Percentiles rank a stretch among this genome's conserved stretches.
Conservation (phyloP, 495 filamentous ascomycete species). For the Neurospora sp. region DNA sequence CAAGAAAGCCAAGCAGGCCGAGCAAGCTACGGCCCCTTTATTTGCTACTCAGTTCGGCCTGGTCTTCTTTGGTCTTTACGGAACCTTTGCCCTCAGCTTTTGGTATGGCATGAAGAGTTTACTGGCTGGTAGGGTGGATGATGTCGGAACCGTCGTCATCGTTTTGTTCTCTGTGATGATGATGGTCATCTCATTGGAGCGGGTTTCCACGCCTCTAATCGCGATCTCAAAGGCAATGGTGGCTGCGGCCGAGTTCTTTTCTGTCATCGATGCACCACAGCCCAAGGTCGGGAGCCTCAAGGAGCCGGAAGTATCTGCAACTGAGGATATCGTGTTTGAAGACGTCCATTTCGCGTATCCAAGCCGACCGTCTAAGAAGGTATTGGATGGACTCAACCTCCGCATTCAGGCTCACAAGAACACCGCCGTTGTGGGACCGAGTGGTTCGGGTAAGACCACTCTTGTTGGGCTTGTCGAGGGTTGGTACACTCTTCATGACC, state of each 20-base stretch:
- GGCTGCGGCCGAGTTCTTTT: slow-evolving; percentile 46
- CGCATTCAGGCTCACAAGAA: slow-evolving; percentile 65
- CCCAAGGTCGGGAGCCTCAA: slow-evolving; percentile 34
- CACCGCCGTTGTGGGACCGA: slow-evolving; percentile 80
- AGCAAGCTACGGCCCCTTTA: slow-evolving; percentile 37
- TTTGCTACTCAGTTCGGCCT: slow-evolving; percentile 29
- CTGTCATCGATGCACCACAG: slow-evolving; percentile 45
- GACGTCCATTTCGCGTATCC: slow-evolving; percentile 61
- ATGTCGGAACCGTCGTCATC: slow-evolving; percentile 38
- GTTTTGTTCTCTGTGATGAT: slow-evolving; percentile 49
- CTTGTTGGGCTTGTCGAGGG: too few relatives aligned
- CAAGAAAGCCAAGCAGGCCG: slow-evolving; percentile 43
- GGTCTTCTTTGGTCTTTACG: slow-evolving; percentile 34
- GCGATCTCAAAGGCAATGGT: slow-evolving; percentile 43
- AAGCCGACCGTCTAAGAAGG: slow-evolving; percentile 51
- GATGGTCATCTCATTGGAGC: slow-evolving; percentile 40
- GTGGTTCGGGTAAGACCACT: too few relatives aligned
- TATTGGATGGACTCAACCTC: slow-evolving; percentile 46
- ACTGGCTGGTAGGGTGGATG: slow-evolving; percentile 28
- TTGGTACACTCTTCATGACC: too few relatives aligned
- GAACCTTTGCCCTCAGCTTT: slow-evolving; percentile 37
- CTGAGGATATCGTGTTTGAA: slow-evolving; percentile 48
- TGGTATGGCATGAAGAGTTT: slow-evolving; percentile 42
- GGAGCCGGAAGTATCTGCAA: slow-evolving; percentile 34
- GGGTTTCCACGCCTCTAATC: slow-evolving; percentile 42